Base-by-base conservation (phyloP, 169 alveolate genomes). In the Plasmodium blacklocki region DNA sequence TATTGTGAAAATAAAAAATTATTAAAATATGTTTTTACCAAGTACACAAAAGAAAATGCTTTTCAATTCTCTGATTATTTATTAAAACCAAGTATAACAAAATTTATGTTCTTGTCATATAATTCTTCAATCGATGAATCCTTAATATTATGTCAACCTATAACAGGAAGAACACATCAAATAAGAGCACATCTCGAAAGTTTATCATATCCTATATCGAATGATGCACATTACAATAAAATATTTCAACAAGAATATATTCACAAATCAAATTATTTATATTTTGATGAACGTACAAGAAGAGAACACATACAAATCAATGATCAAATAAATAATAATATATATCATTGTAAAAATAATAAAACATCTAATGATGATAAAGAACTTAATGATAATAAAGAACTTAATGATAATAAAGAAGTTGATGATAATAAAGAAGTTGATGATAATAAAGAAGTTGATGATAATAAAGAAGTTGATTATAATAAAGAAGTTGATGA, bases 101-200 rank as follows among this genome's bases (percentile, higher is more conserved):
- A 88, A 59, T 94, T 94, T 59, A 92, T 90, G 78, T 80, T 94
- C 59, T 47, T 95, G 67, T 93, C 95, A 71, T 97, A 96, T 92
- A 98, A 98, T 93, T 89, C 91, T 63, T 86, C 74, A 4, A 92
- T 95, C 56, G 94, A 96, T 71, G 95, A 97, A 19, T 95, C 99
- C 11, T 95, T 98, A 9, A 88, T 97, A 2, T 93, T 96, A 73
- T 96, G 99, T 72, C 95, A 94, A 47, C 99, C 99, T 3, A 93
- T 97, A 71, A 98, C 99, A 0, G 99, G 99, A 52, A 94, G 99
- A 71, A 98, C 99, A 3, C 99, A 98, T 88, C 98, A 98, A 93
- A 98, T 98, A 14, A 94, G 99, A 89, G 99, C 98, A n/a, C 99
- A 98, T 94, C 93, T 97, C 50, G 91, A 95, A 67, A 88, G 88